Evolutionary conservation across 179 eudicot genomes (phyloP).

Genomic region (Heliamphora pulchella): DNA sequence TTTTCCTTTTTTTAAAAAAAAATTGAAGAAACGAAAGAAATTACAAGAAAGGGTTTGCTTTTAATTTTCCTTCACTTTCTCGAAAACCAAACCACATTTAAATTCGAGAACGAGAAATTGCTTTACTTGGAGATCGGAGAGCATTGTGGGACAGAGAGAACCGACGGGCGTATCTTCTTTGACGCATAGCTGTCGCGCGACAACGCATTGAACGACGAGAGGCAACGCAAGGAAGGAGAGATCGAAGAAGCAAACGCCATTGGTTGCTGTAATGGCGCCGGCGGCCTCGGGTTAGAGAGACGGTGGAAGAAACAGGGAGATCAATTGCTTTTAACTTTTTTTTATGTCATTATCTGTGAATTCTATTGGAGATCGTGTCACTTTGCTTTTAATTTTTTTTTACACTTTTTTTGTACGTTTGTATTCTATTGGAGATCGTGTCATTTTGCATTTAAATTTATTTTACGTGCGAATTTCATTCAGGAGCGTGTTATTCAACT

Average conservation of each 20-base stretch:
- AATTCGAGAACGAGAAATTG: neutral
- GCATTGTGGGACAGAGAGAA: constrained; percentile 21
- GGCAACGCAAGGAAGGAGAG: constrained; percentile 17
- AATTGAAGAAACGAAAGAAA: neutral
- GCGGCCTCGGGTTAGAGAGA: too few species aligned
- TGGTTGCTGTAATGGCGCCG: neutral
- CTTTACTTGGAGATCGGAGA: constrained; percentile 16
- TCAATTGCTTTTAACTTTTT: too few species aligned
- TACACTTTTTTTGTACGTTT: too few species aligned
- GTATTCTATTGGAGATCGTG: too few species aligned
- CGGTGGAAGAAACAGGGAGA: too few species aligned
- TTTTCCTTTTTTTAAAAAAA: neutral
- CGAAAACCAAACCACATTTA: neutral
- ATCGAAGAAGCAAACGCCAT: constrained; percentile 29
- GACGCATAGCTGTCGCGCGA: neutral
- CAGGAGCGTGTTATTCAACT: too few species aligned
- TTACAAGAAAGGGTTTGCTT: too few species aligned
- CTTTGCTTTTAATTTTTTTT: too few species aligned
- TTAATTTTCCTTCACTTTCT: neutral
- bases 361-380: too few species aligned
- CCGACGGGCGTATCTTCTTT: constrained; percentile 5
- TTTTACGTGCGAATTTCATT: too few species aligned
- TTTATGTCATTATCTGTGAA: too few species aligned
- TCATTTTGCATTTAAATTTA: too few species aligned
- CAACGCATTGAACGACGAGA: constrained; percentile 27